Conservation (phyloP, 768 basidiomycete genomes). For the Boletus subparvulus region DNA sequence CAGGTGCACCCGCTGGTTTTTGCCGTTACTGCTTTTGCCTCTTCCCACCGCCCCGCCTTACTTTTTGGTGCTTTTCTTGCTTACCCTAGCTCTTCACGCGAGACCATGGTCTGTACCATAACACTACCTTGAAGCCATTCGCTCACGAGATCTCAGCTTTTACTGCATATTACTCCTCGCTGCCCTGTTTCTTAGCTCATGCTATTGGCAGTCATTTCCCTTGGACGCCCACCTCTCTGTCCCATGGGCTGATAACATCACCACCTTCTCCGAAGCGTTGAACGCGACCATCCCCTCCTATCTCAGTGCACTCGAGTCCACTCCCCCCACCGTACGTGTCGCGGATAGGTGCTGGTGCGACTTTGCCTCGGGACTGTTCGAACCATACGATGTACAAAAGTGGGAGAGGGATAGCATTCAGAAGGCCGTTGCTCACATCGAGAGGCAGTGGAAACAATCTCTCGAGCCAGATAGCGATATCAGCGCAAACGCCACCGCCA, state of each 20-base stretch:
- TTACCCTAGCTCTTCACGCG: slow-evolving; percentile 77
- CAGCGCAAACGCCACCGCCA: slow-evolving; percentile 32
- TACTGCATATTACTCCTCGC: slow-evolving; percentile 83
- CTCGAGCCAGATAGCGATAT: slow-evolving; percentile 19
- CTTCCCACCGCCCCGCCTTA: slow-evolving; percentile 79
- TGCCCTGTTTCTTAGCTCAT: slow-evolving; percentile 83
- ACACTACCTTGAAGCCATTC: background rate
- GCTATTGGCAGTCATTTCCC: slow-evolving; percentile 86
- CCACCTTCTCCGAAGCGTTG: slow-evolving; percentile 70
- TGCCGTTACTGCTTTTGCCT: slow-evolving; percentile 73
- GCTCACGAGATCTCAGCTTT: slow-evolving; percentile 50
- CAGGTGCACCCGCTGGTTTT: slow-evolving; percentile 87
- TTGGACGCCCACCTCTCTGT: slow-evolving; percentile 57
- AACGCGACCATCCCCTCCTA: slow-evolving; percentile 44
- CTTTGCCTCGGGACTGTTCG: slow-evolving; percentile 64
- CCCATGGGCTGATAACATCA: slow-evolving; percentile 70
- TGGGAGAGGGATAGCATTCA: slow-evolving; percentile 73
- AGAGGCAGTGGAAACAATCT: slow-evolving; percentile 29
- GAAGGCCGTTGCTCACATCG: slow-evolving; percentile 38
- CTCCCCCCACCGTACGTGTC: slow-evolving; percentile 61
- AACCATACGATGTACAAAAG: slow-evolving; percentile 70
- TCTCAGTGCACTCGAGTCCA: slow-evolving; percentile 37
- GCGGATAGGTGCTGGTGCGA: slow-evolving; percentile 89
- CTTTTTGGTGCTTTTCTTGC: slow-evolving; percentile 73
- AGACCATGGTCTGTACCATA: slow-evolving; percentile 68